A percentile compares a stretch with the other conserved stretches of the same genome.
These are phyloP conservation scores for Mycosphaerella sp. DNA, from an alignment of 2,329 filamentous ascomycete genomes.

Conservation along the genomic window DNA sequence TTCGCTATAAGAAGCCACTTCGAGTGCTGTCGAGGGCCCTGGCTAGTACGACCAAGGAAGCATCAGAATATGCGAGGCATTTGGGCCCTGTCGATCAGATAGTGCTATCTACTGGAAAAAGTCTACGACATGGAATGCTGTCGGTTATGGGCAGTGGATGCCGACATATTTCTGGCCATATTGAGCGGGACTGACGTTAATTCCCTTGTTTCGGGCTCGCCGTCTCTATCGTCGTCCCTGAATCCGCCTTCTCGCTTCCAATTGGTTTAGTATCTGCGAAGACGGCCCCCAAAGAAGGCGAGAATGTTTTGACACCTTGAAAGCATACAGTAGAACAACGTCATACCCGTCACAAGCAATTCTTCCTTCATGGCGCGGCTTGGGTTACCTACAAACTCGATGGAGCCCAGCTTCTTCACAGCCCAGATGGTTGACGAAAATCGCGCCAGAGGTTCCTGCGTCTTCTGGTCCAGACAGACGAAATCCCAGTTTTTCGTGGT, in stretches of 20 bases:
- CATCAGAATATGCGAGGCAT: too few relatives aligned
- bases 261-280: conserved; percentile 5
- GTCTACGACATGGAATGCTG: too few relatives aligned
- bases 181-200: neutral
- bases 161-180: neutral
- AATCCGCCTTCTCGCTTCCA: neutral
- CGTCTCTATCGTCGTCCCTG: neutral
- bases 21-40: too few relatives aligned
- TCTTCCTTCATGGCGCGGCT: conserved; percentile 10
- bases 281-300: conserved; percentile 7
- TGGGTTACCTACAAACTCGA: conserved; percentile 9
- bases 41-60: too few relatives aligned
- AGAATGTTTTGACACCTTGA: conserved; percentile 1
- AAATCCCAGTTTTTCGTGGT: conserved; percentile 13
- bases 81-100: too few relatives aligned
- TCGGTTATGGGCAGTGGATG: neutral
- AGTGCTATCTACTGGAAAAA: too few relatives aligned
- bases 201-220: neutral
- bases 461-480: conserved; percentile 6
- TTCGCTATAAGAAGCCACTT: too few relatives aligned
- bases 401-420: conserved; percentile 7
- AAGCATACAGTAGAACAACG: conserved; percentile 10
- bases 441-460: conserved; percentile 6
- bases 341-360: conserved; percentile 7
- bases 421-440: conserved; percentile 12